Evolutionary conservation across 2,329 filamentous ascomycete species (phyloP), one percentile per base, ranked within the genome.

Genomic region (Cladophialophora exuberans): DNA sequence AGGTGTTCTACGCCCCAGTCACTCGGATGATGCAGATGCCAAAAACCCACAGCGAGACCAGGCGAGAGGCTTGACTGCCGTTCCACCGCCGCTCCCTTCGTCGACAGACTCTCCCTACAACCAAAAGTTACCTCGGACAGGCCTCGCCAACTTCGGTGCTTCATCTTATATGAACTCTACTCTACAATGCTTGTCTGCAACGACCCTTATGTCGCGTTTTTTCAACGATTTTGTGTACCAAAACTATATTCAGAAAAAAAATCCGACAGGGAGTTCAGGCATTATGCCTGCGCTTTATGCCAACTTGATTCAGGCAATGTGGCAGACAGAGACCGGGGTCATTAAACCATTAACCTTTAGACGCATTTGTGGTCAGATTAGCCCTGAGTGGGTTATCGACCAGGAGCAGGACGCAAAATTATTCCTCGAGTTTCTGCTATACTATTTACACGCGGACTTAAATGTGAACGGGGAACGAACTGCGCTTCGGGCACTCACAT

Each of bases 121-220:
- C n/a, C n/a, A 77, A 23, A 74, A 73, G 69, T 76, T 84, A 64
- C 81, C 85, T n/a, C 76, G 77, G 30, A 88, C 89, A 9, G 92
- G 93, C 0, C 79, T 97, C 9, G 75, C 84, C 55, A 97, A 97
- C 64, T 89, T 90, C 35, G 83, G 85, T 1, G 86, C 88, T 42
- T 92, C 88, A 62, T 97, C 93, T 69, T 97, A 96, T 68, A 91
- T 94, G 78, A 97, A 96, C 71, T 87, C 90, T n/a, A 86, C 87
- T 0, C 77, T 97, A 22, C 93, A 97, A 71, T 88, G 88, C 57
- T 75, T 97, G 15, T 88, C 89, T 55, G 87, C 86, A 1, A 93
- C 91, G 1, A 74, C 79, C 6, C 76, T 79, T 15, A 71, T 87
- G 36, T 83, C 81, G 67, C 83, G 67, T 72, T 83, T 73, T 80